Conservation (phyloP, 495 filamentous ascomycete species). For the Trichoderma orchidacearum region DNA sequence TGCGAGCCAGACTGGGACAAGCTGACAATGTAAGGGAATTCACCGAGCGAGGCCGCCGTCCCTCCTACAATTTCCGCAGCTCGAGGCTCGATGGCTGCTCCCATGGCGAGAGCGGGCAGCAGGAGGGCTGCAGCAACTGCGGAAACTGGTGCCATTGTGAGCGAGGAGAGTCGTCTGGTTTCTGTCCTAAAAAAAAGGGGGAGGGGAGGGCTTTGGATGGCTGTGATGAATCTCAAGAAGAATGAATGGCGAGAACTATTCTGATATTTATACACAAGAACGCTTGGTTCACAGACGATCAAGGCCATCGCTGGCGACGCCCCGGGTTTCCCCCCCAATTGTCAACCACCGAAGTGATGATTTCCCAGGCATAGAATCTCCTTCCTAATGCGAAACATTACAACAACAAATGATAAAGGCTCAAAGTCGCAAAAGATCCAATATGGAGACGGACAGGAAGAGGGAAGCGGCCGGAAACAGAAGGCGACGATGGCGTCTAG, state of each 20-base stretch:
- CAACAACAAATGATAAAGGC: not conserved
- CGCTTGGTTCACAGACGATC: too few relatives aligned
- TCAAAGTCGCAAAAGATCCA: not conserved
- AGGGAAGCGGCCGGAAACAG: not conserved
- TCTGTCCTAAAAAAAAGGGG: too few relatives aligned
- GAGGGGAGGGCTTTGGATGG: not conserved
- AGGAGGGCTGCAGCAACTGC: not conserved
- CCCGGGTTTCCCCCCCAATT: not conserved
- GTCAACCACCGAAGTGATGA: not conserved
- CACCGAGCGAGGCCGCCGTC: conserved; percentile 2
- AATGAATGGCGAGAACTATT: too few relatives aligned
- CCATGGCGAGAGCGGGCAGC: not conserved
- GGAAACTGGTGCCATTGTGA: conserved; percentile 4
- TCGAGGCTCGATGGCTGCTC: not conserved
- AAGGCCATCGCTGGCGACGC: not conserved
- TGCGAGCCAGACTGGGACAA: conserved; percentile 4
- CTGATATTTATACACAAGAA: too few relatives aligned
- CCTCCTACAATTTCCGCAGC: conserved; percentile 4
- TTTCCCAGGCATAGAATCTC: not conserved
- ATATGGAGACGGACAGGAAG: not conserved
- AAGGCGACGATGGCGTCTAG: not conserved
- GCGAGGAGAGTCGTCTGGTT: not conserved
- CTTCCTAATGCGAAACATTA: not conserved
- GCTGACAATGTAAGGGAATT: conserved; percentile 8
- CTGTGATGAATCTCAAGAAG: not conserved